phyloP scores from a whole-genome alignment of 2,329 filamentous ascomycete species.

The Simplicillium sp. region DNA sequence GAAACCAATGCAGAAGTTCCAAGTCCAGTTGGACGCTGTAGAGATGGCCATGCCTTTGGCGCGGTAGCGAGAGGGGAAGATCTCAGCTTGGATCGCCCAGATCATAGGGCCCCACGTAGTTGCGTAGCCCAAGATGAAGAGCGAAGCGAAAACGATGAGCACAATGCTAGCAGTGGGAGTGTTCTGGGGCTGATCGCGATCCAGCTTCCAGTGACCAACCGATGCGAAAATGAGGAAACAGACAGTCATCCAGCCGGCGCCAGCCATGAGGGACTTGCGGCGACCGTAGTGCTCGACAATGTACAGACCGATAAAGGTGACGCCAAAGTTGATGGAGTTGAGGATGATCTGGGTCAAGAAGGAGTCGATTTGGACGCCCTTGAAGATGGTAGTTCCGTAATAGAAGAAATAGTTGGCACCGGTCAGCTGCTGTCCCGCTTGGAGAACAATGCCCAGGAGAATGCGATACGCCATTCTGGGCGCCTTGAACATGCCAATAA shows the following conservation, averaged over 20 bases:
- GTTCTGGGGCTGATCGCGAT: slow-evolving; percentile 20
- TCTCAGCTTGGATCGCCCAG: slow-evolving; percentile 55
- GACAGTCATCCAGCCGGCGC: slow-evolving; percentile 50
- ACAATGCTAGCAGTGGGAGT: slow-evolving; percentile 40
- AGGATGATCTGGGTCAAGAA: slow-evolving; percentile 61
- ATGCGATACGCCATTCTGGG: slow-evolving; percentile 57
- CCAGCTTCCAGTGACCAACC: slow-evolving; percentile 38
- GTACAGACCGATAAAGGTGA: slow-evolving; percentile 60
- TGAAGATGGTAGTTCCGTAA: slow-evolving; percentile 47
- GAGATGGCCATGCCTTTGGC: slow-evolving; percentile 51
- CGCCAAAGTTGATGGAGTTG: slow-evolving; percentile 56
- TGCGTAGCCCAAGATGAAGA: slow-evolving; percentile 57
- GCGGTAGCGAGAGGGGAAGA: slow-evolving; percentile 54
- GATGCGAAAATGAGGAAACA: slow-evolving; percentile 52
- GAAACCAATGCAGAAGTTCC: slow-evolving; percentile 69
- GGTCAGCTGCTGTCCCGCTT: slow-evolving; percentile 54
- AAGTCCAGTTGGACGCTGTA: slow-evolving; percentile 56
- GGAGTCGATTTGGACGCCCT: slow-evolving; percentile 40
- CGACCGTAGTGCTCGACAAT: slow-evolving; percentile 60
- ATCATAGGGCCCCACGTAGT: slow-evolving; percentile 59
- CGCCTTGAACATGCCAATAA: slow-evolving; percentile 52
- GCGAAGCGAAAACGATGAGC: slow-evolving; percentile 53
- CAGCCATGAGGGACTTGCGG: slow-evolving; percentile 50
- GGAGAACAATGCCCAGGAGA: slow-evolving; percentile 47
- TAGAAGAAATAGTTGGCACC: slow-evolving; percentile 61